phyloP scores from a whole-genome alignment of 805 yeast genomes.

The Wickerhamiella parazyma region DNA sequence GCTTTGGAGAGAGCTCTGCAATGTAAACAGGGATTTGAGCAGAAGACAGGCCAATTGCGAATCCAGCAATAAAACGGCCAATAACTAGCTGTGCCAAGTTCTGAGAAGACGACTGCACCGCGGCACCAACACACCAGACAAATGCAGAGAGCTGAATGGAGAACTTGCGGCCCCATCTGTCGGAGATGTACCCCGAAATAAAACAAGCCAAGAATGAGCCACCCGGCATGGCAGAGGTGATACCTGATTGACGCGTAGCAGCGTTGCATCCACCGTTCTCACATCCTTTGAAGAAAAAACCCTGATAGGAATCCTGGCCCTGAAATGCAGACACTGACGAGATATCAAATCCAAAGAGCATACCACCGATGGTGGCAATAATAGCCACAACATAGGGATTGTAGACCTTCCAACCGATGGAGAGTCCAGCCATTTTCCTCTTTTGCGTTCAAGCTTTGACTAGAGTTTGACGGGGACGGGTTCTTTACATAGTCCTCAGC shows the following conservation, averaged over 20 bases:
- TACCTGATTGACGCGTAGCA: conserved; percentile 53
- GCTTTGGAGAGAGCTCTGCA: conserved; percentile 50
- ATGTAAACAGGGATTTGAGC: conserved; percentile 54
- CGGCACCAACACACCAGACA: conserved; percentile 51
- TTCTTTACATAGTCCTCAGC: background rate
- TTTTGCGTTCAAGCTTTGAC: too few species aligned
- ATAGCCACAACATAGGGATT: conserved; percentile 45
- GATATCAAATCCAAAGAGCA: conserved; percentile 67
- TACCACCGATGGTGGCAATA: conserved; percentile 53
- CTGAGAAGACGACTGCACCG: conserved; percentile 36
- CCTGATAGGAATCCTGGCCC: conserved; percentile 34
- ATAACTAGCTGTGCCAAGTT: conserved; percentile 33
- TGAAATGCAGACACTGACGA: conserved; percentile 66
- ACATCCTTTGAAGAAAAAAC: conserved; percentile 40
- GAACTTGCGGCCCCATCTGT: conserved; percentile 43
- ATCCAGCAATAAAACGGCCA: conserved; percentile 49
- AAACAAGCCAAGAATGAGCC: conserved; percentile 66
- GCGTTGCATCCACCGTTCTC: background rate
- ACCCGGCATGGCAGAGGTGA: conserved; percentile 65
- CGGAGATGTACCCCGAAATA: conserved; percentile 36
- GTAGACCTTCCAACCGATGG: conserved; percentile 19
- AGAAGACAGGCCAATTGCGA: conserved; percentile 54
- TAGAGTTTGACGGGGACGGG: background rate
- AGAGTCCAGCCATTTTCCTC: conserved; percentile 7
- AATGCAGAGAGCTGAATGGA: conserved; percentile 39